Evolutionary conservation across 768 basidiomycete species (phyloP).

Genomic region (Melanogaster broomeanus): DNA sequence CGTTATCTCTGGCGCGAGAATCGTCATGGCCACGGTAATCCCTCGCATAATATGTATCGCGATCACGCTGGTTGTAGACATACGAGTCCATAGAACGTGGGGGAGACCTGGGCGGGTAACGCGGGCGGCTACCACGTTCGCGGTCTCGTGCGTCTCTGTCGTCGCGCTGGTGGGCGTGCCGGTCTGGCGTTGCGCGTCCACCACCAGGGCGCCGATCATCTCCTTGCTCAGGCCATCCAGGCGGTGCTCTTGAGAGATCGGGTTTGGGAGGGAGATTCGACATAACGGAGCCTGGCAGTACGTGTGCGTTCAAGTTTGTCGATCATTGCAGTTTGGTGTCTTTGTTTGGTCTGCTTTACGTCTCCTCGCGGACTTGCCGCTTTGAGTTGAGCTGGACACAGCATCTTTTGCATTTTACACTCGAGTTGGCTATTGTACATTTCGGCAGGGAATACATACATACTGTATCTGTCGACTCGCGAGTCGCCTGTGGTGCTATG

Average conservation of each 20-base stretch:
- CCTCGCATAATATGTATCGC: conserved; percentile 18
- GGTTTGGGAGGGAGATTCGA: conserved; percentile 33
- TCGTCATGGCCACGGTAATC: conserved; percentile 24
- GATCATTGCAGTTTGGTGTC: not conserved
- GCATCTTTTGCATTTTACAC: too few relatives aligned
- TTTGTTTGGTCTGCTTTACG: conserved; percentile 26
- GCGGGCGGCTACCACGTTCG: conserved; percentile 19
- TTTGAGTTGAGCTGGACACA: not conserved
- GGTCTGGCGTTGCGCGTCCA: conserved; percentile 26
- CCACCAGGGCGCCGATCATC: conserved; percentile 26
- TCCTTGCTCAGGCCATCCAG: conserved; percentile 14
- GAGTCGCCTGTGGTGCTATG: too few relatives aligned
- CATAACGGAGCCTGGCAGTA: conserved; percentile 10
- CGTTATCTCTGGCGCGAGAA: conserved; percentile 19
- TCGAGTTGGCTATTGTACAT: too few relatives aligned
- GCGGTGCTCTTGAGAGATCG: conserved; percentile 25
- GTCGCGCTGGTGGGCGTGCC: conserved; percentile 22
- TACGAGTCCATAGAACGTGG: conserved; percentile 20
- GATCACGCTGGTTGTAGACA: conserved; percentile 10
- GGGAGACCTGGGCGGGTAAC: conserved; percentile 13
- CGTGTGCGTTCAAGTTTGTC: not conserved
- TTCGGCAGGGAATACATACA: too few relatives aligned
- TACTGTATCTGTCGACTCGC: too few relatives aligned
- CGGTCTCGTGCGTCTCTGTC: conserved; percentile 24
- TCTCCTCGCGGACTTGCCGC: not conserved